Percentiles rank a stretch among this genome's conserved stretches.
phyloP scores from a whole-genome alignment of 805 yeast species.

The Teunomyces tritomae region DNA sequence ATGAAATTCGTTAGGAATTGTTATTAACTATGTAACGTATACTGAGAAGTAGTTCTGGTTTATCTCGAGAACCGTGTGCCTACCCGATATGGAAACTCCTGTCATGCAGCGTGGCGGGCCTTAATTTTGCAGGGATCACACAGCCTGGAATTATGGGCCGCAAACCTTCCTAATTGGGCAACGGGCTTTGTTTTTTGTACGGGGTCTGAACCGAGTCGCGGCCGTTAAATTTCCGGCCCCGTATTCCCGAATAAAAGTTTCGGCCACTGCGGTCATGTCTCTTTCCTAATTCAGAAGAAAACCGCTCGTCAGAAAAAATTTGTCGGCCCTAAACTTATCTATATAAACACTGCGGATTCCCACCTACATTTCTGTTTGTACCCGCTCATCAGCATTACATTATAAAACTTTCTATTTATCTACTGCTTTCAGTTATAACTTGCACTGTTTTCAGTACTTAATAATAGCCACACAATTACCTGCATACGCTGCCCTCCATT shows the following conservation, averaged over 20 bases:
- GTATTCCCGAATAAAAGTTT: not conserved
- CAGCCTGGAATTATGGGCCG: not conserved
- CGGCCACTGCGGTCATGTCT: conserved; percentile 1
- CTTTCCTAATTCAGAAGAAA: not conserved
- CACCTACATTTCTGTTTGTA: not conserved
- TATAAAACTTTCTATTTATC: not conserved
- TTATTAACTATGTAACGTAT: too few species aligned
- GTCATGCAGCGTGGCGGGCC: not conserved
- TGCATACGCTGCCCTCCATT: not conserved
- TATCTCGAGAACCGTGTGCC: not conserved
- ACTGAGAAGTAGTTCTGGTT: too few species aligned
- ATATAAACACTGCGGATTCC: conserved; percentile 2
- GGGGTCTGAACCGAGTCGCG: not conserved
- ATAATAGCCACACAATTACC: not conserved
- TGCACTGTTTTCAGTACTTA: too few species aligned
- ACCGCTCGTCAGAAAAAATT: not conserved
- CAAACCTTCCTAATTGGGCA: not conserved
- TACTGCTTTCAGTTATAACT: not conserved
- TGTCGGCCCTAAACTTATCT: not conserved
- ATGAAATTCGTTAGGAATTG: too few species aligned
- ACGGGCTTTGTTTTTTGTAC: not conserved
- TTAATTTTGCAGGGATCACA: not conserved
- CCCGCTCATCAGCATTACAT: not conserved
- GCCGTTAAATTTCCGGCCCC: not conserved
- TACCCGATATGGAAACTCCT: not conserved